phyloP scores from a whole-genome alignment of 371 early-diverging fungal genomes.

The Funneliformis caledonium region DNA sequence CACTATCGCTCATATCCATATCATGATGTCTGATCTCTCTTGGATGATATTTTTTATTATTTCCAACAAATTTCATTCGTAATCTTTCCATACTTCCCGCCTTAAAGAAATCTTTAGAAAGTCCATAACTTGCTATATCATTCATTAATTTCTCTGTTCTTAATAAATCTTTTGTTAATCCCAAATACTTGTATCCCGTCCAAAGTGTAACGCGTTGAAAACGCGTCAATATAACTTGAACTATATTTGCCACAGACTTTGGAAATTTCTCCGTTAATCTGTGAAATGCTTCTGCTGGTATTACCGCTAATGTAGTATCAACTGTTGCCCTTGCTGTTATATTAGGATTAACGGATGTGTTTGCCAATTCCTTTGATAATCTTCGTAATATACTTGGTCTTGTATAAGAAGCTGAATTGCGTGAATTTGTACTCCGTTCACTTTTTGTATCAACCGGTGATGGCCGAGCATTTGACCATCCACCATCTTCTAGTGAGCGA shows the following conservation, averaged over 20 bases:
- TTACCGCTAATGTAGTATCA: conserved; percentile 92
- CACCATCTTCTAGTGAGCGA: background rate
- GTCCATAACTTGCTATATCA: conserved; percentile 67
- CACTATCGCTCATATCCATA: conserved; percentile 45
- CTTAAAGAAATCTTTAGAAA: conserved; percentile 66
- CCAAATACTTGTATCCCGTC: conserved; percentile 91
- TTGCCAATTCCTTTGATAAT: conserved; percentile 31
- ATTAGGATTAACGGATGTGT: conserved; percentile 64
- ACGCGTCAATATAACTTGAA: conserved; percentile 93
- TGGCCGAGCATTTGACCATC: background rate
- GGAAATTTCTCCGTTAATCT: conserved; percentile 89
- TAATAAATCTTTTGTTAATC: conserved; percentile 86
- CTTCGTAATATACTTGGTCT: conserved; percentile 6
- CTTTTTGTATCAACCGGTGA: background rate
- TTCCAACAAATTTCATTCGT: conserved; percentile 60
- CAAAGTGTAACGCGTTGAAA: conserved; percentile 95
- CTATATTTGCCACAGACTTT: conserved; percentile 92
- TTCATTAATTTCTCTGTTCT: conserved; percentile 78
- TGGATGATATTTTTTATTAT: conserved; percentile 40
- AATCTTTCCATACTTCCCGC: conserved; percentile 73
- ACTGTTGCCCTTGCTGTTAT: conserved; percentile 85
- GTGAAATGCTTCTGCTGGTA: conserved; percentile 93
- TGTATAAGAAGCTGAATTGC: background rate
- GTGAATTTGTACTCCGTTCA: background rate
- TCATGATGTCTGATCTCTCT: conserved; percentile 43